Evolutionary conservation across 345 rosid genomes (phyloP), one percentile per base, ranked within the genome.

Genomic region (Psidium friedrichsthalianum): DNA sequence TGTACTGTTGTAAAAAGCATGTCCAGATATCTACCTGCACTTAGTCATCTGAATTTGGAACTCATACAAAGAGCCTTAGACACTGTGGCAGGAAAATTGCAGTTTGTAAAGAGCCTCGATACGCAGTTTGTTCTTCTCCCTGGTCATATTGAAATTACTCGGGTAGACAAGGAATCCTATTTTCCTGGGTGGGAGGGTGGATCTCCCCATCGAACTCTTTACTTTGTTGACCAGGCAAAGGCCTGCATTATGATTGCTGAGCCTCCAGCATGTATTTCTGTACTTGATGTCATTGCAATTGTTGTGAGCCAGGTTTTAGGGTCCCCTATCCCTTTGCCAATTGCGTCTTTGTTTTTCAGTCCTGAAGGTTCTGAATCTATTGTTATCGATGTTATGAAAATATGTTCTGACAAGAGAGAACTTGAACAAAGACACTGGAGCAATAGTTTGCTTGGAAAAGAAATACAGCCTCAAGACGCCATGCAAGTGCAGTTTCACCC

Each of bases 401-500:
- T 94, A 85, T 86, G 87, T 91, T 90, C 95, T 51, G 91, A 90
- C 88, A 91, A 87, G 88, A 90, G 90, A 88, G 94, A 91, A 76
- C 86, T 82, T 87, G 92, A 89, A 76, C 85, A 91, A 82, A 83
- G 90, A 74, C 86, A 88, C 83, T 86, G 89, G 52, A 83, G 59
- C 57, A 88, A 87, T 86, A 90, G 91, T 84, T 86, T 89, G 87
- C 78, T 94, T 80, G 99, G 99, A 51, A 93, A 91, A 87, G 96
- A 95, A 87, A 92, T 95, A 89, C 87, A 91, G 86, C 92, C 99
- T 82, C 93, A 91, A 87, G 98, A 95, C 91, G 98, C 96, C 86
- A 90, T 91, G 86, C 98, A 92, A 74, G 96, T 95, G 87, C 99
- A 96, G 74, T 92, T 96, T 87, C 98, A 95, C 84, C 99, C 99